These are phyloP conservation scores for Aspergillus nanangensis DNA, from an alignment of 495 filamentous ascomycete genomes.

Conservation along the genomic window DNA sequence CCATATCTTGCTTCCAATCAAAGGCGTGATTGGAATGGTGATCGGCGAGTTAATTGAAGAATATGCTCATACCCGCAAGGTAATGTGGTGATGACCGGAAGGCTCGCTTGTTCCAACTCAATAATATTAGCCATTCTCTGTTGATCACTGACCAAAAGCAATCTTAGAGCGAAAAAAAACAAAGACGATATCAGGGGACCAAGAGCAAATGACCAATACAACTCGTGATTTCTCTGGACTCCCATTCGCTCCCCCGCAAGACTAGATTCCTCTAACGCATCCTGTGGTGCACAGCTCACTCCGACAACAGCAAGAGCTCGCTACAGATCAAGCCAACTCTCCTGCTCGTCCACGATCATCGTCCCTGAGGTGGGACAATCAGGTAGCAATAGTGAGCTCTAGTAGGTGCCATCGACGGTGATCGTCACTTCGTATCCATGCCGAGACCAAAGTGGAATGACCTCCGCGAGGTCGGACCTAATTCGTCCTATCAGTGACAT, in stretches of 20 bases:
- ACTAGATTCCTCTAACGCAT: constrained; percentile 5
- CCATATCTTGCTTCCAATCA: constrained; percentile 1
- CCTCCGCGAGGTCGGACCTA: constrained; percentile 8
- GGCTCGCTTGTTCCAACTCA: not conserved
- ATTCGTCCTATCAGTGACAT: constrained; percentile 13
- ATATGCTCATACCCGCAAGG: not conserved
- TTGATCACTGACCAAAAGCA: constrained; percentile 9
- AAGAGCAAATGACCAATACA: constrained; percentile 5
- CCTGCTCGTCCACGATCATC: constrained; percentile 6
- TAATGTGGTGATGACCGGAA: constrained; percentile 1
- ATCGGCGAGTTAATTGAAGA: constrained; percentile 8
- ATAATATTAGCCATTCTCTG: constrained; percentile 3
- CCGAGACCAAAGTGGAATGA: constrained; percentile 15
- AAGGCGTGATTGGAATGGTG: not conserved
- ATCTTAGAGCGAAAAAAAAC: constrained; percentile 1
- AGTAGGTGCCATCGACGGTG: constrained; percentile 1
- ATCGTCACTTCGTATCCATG: constrained; percentile 10
- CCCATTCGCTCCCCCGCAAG: constrained; percentile 13
- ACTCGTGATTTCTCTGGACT: constrained; percentile 10
- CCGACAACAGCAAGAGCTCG: constrained; percentile 7
- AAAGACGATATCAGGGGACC: constrained; percentile 1
- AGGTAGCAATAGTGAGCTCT: not conserved
- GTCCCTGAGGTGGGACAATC: constrained; percentile 3
- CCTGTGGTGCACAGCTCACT: constrained; percentile 9
- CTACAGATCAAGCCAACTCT: constrained; percentile 6